A percentile compares a stretch with the other conserved stretches of the same genome.
Conservation (phyloP, 1,284 basidiomycete species). For the Leccinum pachyderme region DNA sequence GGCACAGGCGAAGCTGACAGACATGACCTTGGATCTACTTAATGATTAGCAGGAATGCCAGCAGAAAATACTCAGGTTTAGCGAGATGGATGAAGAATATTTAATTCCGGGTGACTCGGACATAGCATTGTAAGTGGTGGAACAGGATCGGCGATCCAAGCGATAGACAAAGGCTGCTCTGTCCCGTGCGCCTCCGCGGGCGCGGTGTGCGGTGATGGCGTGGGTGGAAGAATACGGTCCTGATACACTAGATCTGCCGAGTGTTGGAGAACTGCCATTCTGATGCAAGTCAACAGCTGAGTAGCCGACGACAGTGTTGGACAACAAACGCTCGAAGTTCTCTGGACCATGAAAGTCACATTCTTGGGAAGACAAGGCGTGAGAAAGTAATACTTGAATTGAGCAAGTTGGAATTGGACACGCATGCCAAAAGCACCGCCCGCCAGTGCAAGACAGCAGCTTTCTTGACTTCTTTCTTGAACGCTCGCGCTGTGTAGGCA, state of each 20-base stretch:
- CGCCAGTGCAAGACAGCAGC: conserved; percentile 8
- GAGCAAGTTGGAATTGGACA: conserved; percentile 14
- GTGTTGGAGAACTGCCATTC: background rate
- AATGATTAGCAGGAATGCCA: background rate
- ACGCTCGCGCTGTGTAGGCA: background rate
- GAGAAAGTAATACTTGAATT: conserved; percentile 22
- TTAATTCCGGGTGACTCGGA: background rate
- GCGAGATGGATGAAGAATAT: background rate
- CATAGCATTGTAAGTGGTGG: background rate
- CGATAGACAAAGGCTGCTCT: background rate
- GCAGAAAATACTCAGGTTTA: background rate
- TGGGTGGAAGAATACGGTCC: background rate
- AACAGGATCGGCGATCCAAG: background rate
- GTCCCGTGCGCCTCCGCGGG: background rate
- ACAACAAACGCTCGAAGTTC: background rate
- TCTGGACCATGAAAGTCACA: too few relatives aligned
- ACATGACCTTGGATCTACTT: background rate
- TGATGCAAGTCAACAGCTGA: background rate
- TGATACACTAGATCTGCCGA: background rate
- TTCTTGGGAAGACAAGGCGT: background rate
- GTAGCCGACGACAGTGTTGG: background rate
- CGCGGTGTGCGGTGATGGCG: conserved; percentile 1
- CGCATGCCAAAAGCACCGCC: conserved; percentile 22
- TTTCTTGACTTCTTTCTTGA: conserved; percentile 2
- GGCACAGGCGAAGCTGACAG: background rate